Base-by-base conservation (phyloP, 768 basidiomycete genomes). In the Nidularia pulvinata region DNA sequence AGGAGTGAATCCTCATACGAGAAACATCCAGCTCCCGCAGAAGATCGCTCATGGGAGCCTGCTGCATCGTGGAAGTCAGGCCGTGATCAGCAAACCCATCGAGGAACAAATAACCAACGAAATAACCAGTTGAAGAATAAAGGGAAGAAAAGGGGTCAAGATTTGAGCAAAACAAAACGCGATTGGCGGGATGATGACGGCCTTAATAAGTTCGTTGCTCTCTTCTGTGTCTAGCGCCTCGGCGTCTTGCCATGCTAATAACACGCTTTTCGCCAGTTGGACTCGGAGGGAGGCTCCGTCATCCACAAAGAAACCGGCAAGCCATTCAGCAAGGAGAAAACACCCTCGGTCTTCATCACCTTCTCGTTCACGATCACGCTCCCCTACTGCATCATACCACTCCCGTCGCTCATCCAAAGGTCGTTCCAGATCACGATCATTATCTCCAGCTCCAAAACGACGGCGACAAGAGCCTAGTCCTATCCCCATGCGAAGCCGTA, bases 31-130 rank as follows among this genome's bases (percentile, higher is more conserved):
- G 44, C 51, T 19, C 51, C 59, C 11, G 37, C 63, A 16, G 79
- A 80, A 63, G 82, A 86, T 49, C 81, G 88, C 48, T 71, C 83
- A 53, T 90, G 88, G 88, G 86, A 88, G 58, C 88, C 88, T 53
- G 85, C 85, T 36, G 80, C 85, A 25, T 77, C 80, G 5, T 90
- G 88, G 88, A 79, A 85, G 49, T 75, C 77, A 36, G 70, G 67
- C 25, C 72, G 71, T 19, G 57, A 62, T 32, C 68, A 81, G 51
- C 75, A 77, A 48, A 69, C 73, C 22, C 63, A 66, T 22, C 73
- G 72, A 49, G 65, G 69, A 36, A 72, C 77, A 58, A 69, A 70
- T 53, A 66, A 63, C 46, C 71, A 74, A 45, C 68, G 71, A 36
- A 62, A 63, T 57, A 69, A 65, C 57, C 60, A 67, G 50, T 52